Evolutionary conservation across 192 early-diverging fungal genomes (phyloP), one percentile per base, ranked within the genome.

Genomic region (Coemansia sp.): DNA sequence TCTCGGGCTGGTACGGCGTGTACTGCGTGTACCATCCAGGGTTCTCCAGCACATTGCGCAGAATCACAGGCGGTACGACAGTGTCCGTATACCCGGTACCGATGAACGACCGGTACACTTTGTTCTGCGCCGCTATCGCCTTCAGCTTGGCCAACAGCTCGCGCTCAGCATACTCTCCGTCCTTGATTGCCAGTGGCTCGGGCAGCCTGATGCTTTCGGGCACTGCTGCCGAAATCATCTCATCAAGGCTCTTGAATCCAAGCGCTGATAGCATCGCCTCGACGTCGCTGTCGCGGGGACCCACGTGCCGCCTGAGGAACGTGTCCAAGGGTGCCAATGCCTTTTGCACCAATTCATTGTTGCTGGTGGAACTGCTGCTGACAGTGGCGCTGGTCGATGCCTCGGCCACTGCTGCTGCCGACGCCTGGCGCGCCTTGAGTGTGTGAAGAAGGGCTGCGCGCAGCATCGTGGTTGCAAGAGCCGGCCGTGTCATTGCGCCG

Each of bases 11-110:
- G 81, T 99, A 99, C 52, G 97, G 97, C 43, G 96, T 98, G 84
- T 99, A 99, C 90, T 95, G 94, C 64, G 95, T 98, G 87, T 99
- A 99, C 98, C 98, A 99, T 34, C 93, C 95, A 34, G 98, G 98
- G 79, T 97, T 98, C 80, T 99, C 98, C 84, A 99, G 82, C 60
- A 99, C 87, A 75, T 99, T 99, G 71, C 98, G 89, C 66, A 98
- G 78, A 69, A 99, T 96, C 24, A 99, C 96, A 21, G 92, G 89
- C 34, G 98, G 98, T 21, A 94, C 93, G 49, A 95, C 88, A 20
- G 92, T 90, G 65, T 90, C 88, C 16, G 92, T 91, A 84, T 99
- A 99, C 16, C 98, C 98, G 83, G 95, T 93, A 48, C 98, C 98
- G 58, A 99, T 94, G 76, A 94, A 99, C 36, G 92, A 91, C 53